phyloP scores from a whole-genome alignment of 23 red algal species.

The Pyropia yezoensis region DNA sequence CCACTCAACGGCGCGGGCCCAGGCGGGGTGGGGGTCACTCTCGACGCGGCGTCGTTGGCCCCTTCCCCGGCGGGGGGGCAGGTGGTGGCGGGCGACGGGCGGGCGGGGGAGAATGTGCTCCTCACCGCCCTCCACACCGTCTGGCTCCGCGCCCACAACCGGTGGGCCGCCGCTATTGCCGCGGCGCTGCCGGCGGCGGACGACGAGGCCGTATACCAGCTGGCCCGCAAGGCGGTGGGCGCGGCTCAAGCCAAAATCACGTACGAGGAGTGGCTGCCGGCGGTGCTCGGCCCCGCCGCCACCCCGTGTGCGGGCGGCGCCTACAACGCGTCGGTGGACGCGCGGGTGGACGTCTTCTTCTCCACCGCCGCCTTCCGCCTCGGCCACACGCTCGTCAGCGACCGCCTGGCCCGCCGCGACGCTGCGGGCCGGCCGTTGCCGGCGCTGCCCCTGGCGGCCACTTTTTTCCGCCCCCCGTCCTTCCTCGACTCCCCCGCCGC shows the following conservation, averaged over 20 bases:
- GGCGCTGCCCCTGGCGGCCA: background rate
- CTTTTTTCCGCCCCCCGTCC: background rate
- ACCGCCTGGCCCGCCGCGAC: too few species aligned
- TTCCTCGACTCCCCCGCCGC: too few species aligned
- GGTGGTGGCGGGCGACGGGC: constrained; percentile 1
- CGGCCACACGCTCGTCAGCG: constrained; percentile 5
- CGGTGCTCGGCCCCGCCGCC: background rate
- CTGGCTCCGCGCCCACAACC: constrained; percentile 16
- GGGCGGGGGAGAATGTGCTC: constrained; percentile 2
- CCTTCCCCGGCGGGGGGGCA: background rate
- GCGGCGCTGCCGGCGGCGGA: background rate
- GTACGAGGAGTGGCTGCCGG: constrained; percentile 9
- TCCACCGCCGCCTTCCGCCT: constrained; percentile 14
- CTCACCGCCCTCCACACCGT: constrained; percentile 7
- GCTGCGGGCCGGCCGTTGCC: background rate
- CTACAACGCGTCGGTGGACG: background rate
- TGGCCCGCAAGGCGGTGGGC: background rate
- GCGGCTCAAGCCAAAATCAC: background rate
- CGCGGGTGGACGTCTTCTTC: background rate
- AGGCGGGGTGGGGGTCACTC: too few species aligned
- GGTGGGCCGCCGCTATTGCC: background rate
- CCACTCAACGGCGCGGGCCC: too few species aligned
- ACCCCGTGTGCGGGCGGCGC: background rate
- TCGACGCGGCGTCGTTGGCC: background rate
- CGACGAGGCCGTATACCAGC: constrained; percentile 12